A percentile compares a stretch with the other conserved stretches of the same genome.
Conservation (phyloP, 495 filamentous ascomycete species). For the Penicillium macrosclerotiorum region DNA sequence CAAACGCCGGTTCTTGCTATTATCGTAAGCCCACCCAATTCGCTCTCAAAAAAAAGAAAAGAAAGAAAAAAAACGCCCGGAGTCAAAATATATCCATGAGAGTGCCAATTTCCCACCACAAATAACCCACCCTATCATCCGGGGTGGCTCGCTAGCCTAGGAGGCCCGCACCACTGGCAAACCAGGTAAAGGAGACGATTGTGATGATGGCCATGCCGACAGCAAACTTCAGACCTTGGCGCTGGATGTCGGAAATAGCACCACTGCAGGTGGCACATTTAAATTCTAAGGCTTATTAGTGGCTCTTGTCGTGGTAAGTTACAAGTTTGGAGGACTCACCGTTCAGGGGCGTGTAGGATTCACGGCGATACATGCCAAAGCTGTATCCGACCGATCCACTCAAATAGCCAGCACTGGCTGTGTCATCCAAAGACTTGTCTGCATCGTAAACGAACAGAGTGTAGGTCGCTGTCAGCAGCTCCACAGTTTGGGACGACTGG, state of each 20-base stretch:
- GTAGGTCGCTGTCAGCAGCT: constrained; percentile 71
- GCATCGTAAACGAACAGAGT: constrained; percentile 83
- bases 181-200: constrained; percentile 84
- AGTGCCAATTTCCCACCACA: constrained; percentile 5
- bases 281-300: constrained; percentile 43
- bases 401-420: constrained; percentile 70
- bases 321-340: constrained; percentile 42
- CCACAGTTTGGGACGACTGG: constrained; percentile 57
- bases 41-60: constrained; percentile 20
- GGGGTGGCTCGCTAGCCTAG: constrained; percentile 34
- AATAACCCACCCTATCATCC: neutral
- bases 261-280: constrained; percentile 70
- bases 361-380: constrained; percentile 81
- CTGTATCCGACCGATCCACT: constrained; percentile 56
- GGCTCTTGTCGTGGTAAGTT: neutral
- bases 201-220: constrained; percentile 74
- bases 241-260: constrained; percentile 62
- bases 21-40: constrained; percentile 23
- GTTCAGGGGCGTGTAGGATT: constrained; percentile 59
- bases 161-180: constrained; percentile 66
- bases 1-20: constrained; percentile 31
- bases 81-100: constrained; percentile 23
- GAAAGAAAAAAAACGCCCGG: constrained; percentile 17
- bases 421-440: constrained; percentile 56
- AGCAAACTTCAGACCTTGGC: constrained; percentile 66